Evolutionary conservation across 2,329 filamentous ascomycete genomes (phyloP), one percentile per base, ranked within the genome.

Genomic region (Pezicula carpinea): DNA sequence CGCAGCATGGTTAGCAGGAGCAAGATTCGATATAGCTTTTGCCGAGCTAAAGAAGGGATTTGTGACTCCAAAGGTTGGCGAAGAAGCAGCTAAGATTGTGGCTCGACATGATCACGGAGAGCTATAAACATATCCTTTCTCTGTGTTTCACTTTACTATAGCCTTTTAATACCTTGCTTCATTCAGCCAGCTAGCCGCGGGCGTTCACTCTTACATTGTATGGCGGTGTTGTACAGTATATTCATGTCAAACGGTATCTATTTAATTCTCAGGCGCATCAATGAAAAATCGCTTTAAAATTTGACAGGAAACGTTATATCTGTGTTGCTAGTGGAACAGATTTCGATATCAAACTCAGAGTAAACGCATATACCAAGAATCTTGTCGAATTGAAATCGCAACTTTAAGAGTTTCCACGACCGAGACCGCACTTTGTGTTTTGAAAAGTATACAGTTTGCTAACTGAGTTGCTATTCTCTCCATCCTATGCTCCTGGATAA

Each of bases 1-100:
- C 45, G 69, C 79, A 33, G 92, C 92, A 8, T 96, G 82, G 79
- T 69, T 86, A 43, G 75, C 91, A 54, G 91, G 92, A 47, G 90
- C 90, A 23, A 79, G 85, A 48, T 93, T 96, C 66, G 89, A 95
- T 65, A 71, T 85, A 51, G 79, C 83, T 7, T 75, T 78, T 56
- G 60, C 73, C 39, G 73, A 83, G 57, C 57, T 87, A 53, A 74
- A 56, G 48, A 65, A 75, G 46, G 59, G 61, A 33, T 59, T 70
- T 51, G 69, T 74, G 49, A 58, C 67, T 67, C 43, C 22, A 57
- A 51, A 43, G 36, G 47, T 38, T 46, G 50, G 44, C 18, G 48
- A 43, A 44, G 46, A 34, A 52, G 56, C 45, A 44, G 35, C 50
- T 48, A 44, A 59, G 50, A 32, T 69, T 32, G 49, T 56, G 11